Base-by-base conservation (phyloP, 768 basidiomycete species). In the Rickenella mellea region DNA sequence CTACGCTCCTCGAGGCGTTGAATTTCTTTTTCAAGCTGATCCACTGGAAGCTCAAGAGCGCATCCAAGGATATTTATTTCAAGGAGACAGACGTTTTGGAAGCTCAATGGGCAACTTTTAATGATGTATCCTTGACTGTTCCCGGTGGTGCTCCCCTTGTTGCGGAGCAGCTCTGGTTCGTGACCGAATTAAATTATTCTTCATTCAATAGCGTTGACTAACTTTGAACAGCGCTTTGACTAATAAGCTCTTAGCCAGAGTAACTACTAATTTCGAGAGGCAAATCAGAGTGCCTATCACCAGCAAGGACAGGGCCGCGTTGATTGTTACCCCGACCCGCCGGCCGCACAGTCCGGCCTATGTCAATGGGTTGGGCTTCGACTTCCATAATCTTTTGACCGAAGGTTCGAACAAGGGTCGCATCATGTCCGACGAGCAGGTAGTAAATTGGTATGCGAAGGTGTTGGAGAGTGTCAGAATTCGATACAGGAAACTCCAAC, bases 21-120 rank as follows among this genome's bases (percentile, higher is more conserved):
- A 73, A 78, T 6, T 80, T 81, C 55, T 93, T 98, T 64, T 99
- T 99, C 72, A 83, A 76, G 55, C 70, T 99, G 27, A 80, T 98
- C 17, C 90, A 94, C 50, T 91, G 85, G 87, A 94, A 97, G 60
- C 71, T 99, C 40, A 94, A 94, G 68, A 85, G 87, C 49, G 89
- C 85, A 15, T 74, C 80, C 45, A 91, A 89, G 58, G 86, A 84
- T 15, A 89, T 93, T 37, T 87, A 94, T 61, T 93, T 98, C 70
- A 91, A 93, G 56, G 96, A 99, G 67, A 96, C 93, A 0, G 94
- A 98, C 58, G 80, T 98, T n/a, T 71, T 99, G 27, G 94, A 99
- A 57, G 81, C 84, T 5, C 92, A 98, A 53, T 94, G 92, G 87
- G 83, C 86, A 15, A 93, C 94, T 17, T 81, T 98, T 62, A 87